These are phyloP conservation scores for Orbilia blumenaviensis DNA, from an alignment of 2,329 filamentous ascomycete species.

Conservation along the genomic window DNA sequence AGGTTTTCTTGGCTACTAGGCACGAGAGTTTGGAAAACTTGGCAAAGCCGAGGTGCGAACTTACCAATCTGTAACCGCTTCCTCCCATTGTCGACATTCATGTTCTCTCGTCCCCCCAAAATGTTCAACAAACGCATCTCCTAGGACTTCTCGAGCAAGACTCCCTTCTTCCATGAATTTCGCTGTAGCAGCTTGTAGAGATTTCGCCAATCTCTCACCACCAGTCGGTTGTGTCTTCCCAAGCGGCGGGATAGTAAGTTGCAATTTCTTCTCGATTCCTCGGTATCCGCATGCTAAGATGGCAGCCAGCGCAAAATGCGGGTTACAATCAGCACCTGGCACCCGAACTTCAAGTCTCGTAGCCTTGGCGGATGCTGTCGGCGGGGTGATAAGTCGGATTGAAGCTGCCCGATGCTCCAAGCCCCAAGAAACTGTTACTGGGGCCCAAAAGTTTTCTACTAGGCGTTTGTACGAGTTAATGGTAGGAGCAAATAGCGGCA, in stretches of 20 bases:
- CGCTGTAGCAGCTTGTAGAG: constrained; percentile 81
- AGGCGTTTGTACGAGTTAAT: constrained; percentile 98
- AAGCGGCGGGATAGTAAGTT: constrained; percentile 81
- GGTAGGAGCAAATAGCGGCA: constrained; percentile 93
- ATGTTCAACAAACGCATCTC: constrained; percentile 94
- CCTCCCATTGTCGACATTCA: constrained; percentile 89
- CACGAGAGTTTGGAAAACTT: not conserved
- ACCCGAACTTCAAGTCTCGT: constrained; percentile 94
- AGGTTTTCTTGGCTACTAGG: constrained; percentile 53
- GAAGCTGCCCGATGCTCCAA: constrained; percentile 93
- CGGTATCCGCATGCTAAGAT: constrained; percentile 89
- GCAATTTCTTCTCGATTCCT: constrained; percentile 89
- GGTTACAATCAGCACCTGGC: constrained; percentile 91
- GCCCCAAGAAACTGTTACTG: constrained; percentile 96
- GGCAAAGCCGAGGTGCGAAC: constrained; percentile 60
- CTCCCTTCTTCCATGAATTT: constrained; percentile 80
- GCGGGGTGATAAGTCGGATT: constrained; percentile 87
- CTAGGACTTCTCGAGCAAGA: constrained; percentile 91
- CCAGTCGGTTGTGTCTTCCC: constrained; percentile 85
- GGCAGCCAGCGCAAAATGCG: constrained; percentile 84
- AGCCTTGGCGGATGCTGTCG: constrained; percentile 81
- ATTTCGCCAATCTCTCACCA: constrained; percentile 82
- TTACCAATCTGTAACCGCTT: constrained; percentile 96
- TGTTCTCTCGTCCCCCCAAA: constrained; percentile 92
- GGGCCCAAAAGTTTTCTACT: constrained; percentile 99